Evolutionary conservation across 768 basidiomycete species (phyloP).

Genomic region (Hygrocybe punicea): DNA sequence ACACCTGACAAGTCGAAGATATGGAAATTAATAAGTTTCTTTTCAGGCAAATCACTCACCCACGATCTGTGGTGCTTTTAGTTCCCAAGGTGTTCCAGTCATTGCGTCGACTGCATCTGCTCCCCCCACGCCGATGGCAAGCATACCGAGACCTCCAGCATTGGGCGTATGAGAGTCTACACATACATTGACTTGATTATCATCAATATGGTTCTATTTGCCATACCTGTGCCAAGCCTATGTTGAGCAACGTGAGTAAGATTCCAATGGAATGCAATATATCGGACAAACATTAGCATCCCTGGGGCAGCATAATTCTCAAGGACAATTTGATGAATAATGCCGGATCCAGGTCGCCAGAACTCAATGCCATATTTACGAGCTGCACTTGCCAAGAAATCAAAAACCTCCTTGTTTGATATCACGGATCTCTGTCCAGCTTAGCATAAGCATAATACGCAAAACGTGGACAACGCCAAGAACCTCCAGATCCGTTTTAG

Average conservation of each 20-base stretch:
- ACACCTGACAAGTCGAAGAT: constrained; percentile 52
- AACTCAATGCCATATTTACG: constrained; percentile 95
- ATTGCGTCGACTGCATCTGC: constrained; percentile 98
- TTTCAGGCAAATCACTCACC: constrained; percentile 44
- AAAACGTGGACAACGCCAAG: not conserved
- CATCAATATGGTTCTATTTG: not conserved
- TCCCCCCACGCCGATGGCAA: constrained; percentile 98
- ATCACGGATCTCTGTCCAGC: constrained; percentile 67
- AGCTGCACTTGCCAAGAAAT: constrained; percentile 91
- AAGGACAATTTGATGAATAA: constrained; percentile 96
- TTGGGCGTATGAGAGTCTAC: constrained; percentile 96
- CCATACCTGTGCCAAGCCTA: constrained; percentile 78
- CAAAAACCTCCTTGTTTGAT: constrained; percentile 94
- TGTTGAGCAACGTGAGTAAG: constrained; percentile 8
- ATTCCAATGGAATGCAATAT: constrained; percentile 2
- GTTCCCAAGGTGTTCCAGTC: constrained; percentile 97
- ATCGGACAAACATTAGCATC: constrained; percentile 72
- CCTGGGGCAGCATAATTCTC: constrained; percentile 97
- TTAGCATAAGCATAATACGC: not conserved
- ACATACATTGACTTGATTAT: constrained; percentile 3
- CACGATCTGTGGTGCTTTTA: constrained; percentile 84
- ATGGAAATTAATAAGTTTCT: not conserved
- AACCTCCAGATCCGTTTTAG: constrained; percentile 81
- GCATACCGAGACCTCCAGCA: constrained; percentile 91
- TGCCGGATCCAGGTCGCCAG: constrained; percentile 94